phyloP scores from a whole-genome alignment of 2,329 filamentous ascomycete genomes.

The Mycosphaerella arachidis region DNA sequence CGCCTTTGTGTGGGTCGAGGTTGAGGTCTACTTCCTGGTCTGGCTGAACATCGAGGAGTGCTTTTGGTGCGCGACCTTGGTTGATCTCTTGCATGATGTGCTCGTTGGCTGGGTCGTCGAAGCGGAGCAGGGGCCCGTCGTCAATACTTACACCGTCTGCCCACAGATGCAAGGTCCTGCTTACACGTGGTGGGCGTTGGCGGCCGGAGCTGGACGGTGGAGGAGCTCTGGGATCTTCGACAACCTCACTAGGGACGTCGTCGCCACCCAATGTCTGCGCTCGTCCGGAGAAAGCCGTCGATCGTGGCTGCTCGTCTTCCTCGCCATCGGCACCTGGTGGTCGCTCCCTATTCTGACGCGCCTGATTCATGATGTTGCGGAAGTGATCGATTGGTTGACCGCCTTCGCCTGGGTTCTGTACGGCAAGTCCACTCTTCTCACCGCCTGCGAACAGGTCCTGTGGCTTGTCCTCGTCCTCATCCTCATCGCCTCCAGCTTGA shows the following conservation, averaged over 20 bases:
- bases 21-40: conserved; percentile 76
- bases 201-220: conserved; percentile 31
- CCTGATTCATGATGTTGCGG: conserved; percentile 47
- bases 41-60: conserved; percentile 70
- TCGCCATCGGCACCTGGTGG: conserved; percentile 48
- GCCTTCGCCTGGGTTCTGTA: conserved; percentile 57
- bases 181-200: conserved; percentile 48
- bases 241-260: conserved; percentile 62
- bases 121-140: conserved; percentile 71
- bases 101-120: conserved; percentile 72
- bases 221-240: conserved; percentile 56
- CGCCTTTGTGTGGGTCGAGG: conserved; percentile 66
- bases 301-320: conserved; percentile 36
- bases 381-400: conserved; percentile 41
- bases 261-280: conserved; percentile 77
- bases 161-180: conserved; percentile 74
- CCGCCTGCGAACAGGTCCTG: conserved; percentile 76
- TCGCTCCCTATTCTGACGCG: conserved; percentile 54
- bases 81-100: conserved; percentile 71
- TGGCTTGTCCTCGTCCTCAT: conserved; percentile 56
- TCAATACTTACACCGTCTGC: conserved; percentile 80
- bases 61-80: conserved; percentile 68
- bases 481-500: conserved; percentile 53
- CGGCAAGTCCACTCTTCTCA: conserved; percentile 73
- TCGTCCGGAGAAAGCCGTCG: conserved; percentile 58